Conservation (phyloP, 164 flowering plant genomes). For the Piper longum region DNA sequence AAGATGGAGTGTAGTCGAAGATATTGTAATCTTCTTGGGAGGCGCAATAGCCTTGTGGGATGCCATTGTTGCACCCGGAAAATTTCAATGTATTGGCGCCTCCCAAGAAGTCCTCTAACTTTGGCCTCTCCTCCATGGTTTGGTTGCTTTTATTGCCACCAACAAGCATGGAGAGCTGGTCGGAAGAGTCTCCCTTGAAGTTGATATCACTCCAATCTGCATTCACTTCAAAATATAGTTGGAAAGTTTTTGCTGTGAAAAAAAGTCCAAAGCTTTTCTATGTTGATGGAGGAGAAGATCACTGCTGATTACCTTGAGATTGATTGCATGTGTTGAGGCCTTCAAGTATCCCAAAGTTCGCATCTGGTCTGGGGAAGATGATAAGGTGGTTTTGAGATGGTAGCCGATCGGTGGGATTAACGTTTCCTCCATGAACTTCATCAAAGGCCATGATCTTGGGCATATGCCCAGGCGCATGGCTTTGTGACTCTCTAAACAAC, state of each 20-base stretch:
- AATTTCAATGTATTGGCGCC: slow-evolving; percentile 20
- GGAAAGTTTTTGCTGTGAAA: neutral
- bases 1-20: slow-evolving; percentile 17
- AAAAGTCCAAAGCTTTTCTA: neutral
- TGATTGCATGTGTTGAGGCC: slow-evolving; percentile 40
- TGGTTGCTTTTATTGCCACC: slow-evolving; percentile 16
- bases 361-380: slow-evolving; percentile 10
- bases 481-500: slow-evolving; percentile 18
- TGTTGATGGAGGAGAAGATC: neutral
- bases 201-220: slow-evolving; percentile 50
- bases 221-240: neutral
- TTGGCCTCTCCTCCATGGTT: slow-evolving; percentile 41
- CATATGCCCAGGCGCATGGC: slow-evolving; percentile 15
- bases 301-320: slow-evolving; percentile 30
- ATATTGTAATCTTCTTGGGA: slow-evolving; percentile 16
- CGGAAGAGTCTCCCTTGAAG: slow-evolving; percentile 14
- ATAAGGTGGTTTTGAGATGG: neutral
- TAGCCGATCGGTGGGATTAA: slow-evolving; percentile 44
- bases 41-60: slow-evolving; percentile 8
- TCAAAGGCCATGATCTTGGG: slow-evolving; percentile 2
- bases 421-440: too few species aligned
- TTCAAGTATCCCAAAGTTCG: slow-evolving; percentile 43
- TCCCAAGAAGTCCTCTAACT: slow-evolving; percentile 82
- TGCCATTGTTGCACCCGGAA: slow-evolving; percentile 7
- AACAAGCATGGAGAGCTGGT: neutral